Evolutionary conservation across 352 stramenopile genomes (phyloP), one percentile per base, ranked within the genome.

Genomic region (Globisporangium nagaii): DNA sequence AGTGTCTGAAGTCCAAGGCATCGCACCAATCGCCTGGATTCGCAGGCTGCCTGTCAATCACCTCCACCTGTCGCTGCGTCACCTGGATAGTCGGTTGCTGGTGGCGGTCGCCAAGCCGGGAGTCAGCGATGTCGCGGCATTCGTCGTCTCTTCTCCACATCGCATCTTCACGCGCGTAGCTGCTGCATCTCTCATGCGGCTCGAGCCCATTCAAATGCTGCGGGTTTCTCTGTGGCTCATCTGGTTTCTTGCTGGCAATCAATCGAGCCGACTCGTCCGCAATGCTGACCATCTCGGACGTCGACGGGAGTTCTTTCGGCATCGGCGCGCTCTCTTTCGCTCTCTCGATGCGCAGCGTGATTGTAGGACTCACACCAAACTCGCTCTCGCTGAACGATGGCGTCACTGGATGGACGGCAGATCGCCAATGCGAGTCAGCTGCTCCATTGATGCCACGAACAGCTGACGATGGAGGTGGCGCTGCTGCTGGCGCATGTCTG

Each of bases 241-340:
- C 19, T 45, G 41, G 2, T 19, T 39, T 39, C 12, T 15, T 35
- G 30, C 43, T 36, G 11, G 2, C 1, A 13, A 4, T n/a, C n/a
- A n/a, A n/a, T n/a, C n/a, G n/a, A 10, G 17, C 17, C 0, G 17
- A 8, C 4, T 12, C 34, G 9, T 66, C 52, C 1, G 56, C 27
- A 30, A 78, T 72, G 15, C 49, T 35, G 22, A 78, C 56, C 68
- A 78, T 78, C 55, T 74, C 65, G 1, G 68, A 78, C 6, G 65
- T 78, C n/a, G 68, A 74, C 8, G 68, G 68, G 1, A 78, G 62
- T 24, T 76, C 68, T 5, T 31, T 36, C n/a, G 52, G 20, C 24
- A 30, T 28, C 45, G 49, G 24, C 1, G 8, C 7, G 10, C 27
- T 25, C 24, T 30, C 32, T 9, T 20, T 48, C n/a, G 22, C 39